phyloP scores from a whole-genome alignment of 768 basidiomycete genomes.

The Leccinum pellstonianum region DNA sequence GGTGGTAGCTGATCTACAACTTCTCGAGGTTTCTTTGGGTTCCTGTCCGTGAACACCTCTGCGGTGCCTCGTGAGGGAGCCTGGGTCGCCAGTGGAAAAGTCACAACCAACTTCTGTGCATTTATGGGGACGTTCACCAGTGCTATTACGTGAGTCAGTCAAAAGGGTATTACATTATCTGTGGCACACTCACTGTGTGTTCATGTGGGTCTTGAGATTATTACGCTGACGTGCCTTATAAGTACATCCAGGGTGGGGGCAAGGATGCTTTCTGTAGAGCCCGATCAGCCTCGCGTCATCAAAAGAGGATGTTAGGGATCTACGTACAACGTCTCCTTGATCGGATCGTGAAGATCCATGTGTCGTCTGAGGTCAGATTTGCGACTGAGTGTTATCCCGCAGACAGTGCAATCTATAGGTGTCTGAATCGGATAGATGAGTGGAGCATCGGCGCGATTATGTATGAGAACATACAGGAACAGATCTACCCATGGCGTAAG shows the following conservation, averaged over 20 bases:
- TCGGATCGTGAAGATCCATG: constrained; percentile 21
- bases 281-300: constrained; percentile 1
- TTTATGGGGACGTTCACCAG: constrained; percentile 7
- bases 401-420: constrained; percentile 10
- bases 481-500: background rate
- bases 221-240: constrained; percentile 28
- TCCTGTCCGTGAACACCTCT: constrained; percentile 17
- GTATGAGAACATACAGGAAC: background rate
- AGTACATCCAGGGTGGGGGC: constrained; percentile 20
- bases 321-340: constrained; percentile 28
- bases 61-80: constrained; percentile 24
- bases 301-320: background rate
- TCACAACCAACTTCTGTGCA: constrained; percentile 20
- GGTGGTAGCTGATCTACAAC: background rate
- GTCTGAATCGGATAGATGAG: background rate
- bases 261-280: constrained; percentile 24
- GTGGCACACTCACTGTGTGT: constrained; percentile 29
- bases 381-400: constrained; percentile 19
- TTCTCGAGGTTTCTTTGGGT: constrained; percentile 5
- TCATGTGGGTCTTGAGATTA: constrained; percentile 28
- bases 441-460: background rate
- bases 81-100: constrained; percentile 19
- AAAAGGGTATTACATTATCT: background rate
- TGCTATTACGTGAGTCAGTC: constrained; percentile 14
- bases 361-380: constrained; percentile 31